phyloP scores from a whole-genome alignment of 1,284 basidiomycete genomes.

The Anthracocystis setariae region DNA sequence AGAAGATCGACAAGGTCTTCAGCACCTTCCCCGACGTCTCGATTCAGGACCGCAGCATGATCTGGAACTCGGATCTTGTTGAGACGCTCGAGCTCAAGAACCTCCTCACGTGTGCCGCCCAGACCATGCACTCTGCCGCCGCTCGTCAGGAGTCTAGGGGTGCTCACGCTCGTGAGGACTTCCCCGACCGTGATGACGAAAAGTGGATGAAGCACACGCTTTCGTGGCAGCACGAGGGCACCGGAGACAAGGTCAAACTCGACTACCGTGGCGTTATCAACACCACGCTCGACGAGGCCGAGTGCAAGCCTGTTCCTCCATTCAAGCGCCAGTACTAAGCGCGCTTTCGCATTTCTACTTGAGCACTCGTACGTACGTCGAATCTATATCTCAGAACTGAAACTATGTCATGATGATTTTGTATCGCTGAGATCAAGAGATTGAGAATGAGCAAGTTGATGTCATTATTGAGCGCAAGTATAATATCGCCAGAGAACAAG shows the following conservation, averaged over 20 bases:
- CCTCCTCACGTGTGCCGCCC: conserved; percentile 90
- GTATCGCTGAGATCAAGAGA: too few species aligned
- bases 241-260: conserved; percentile 82
- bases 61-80: conserved; percentile 88
- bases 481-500: too few species aligned
- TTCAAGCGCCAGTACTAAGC: conserved; percentile 63
- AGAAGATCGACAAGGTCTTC: conserved; percentile 86
- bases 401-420: too few species aligned
- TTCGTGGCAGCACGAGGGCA: conserved; percentile 55
- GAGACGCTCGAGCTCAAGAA: conserved; percentile 98
- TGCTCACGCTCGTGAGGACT: conserved; percentile 97
- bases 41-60: conserved; percentile 97
- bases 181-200: conserved; percentile 81
- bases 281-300: conserved; percentile 89
- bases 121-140: conserved; percentile 93
- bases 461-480: too few species aligned
- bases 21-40: conserved; percentile 88
- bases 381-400: too few species aligned
- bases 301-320: conserved; percentile 76
- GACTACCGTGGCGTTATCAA: conserved; percentile 87
- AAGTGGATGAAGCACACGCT: conserved; percentile 67
- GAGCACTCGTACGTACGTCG: too few species aligned
- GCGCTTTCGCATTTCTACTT: too few species aligned
- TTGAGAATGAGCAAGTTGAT: too few species aligned
- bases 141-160: conserved; percentile 97